Evolutionary conservation across 2,329 filamentous ascomycete species (phyloP), one percentile per base, ranked within the genome.

Genomic region (Verticillium albo-atrum): DNA sequence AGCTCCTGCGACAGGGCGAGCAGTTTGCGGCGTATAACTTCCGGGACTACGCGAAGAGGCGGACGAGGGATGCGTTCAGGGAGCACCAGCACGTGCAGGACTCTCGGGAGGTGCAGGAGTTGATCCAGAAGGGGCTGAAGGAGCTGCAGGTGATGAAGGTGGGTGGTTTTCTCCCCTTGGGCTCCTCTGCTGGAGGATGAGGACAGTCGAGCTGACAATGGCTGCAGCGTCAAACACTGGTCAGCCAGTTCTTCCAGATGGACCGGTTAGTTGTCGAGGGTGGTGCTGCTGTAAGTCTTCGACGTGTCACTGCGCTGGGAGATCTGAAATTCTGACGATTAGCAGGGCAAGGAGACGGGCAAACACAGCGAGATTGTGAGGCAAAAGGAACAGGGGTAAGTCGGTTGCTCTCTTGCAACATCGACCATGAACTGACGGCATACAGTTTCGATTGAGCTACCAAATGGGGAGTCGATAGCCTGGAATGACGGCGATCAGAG

Each of bases 1-100:
- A 94, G 70, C 81, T 99, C 68, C 82, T 98, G 69, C 90, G 93
- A 68, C 90, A 95, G 74, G 88, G 92, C 63, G 82, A 84, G 63
- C 90, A 97, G 71, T 98, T 99, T 75, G 86, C 92, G 63, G 87
- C 90, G 67, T 99, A 98, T 82, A 99, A 98, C 79, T 99, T 97
- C 83, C 87, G 95, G 77, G 94, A 97, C 75, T 99, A 99, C 76
- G 93, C 95, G 58, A 90, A 88, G 76, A 89, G 95, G 71, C 86
- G 94, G 75, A 97, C 95, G 72, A 85, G 85, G 73, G 95, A 98
- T 79, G 89, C 91, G 4, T 99, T 98, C 76, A 85, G 89, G 68
- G 92, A 96, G 74, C 84, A 96, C 75, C 83, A 86, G 74, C 72
- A 76, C 59, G 89, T 92, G 68, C 78, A 85, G 53, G 95, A 97